Evolutionary conservation across 2,329 filamentous ascomycete species (phyloP).

Genomic region (Madurella fahalii): DNA sequence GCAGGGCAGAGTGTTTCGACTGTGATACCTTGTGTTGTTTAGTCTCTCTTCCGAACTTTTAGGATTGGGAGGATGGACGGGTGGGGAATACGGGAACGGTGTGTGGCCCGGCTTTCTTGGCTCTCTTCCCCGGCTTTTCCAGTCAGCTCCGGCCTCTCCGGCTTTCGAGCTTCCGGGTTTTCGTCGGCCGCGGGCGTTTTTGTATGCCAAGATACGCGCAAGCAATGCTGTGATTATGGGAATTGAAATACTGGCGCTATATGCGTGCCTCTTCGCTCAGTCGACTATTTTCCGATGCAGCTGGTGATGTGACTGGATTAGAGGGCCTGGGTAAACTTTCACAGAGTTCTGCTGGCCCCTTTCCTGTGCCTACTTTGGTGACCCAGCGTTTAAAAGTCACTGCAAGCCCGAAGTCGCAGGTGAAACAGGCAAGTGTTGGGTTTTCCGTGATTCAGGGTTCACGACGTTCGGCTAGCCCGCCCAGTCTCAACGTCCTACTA

Average conservation of each 20-base stretch:
- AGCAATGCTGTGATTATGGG: constrained; percentile 16
- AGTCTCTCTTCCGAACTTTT: constrained; percentile 1
- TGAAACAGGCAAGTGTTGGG: too few species aligned
- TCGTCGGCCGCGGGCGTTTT: constrained; percentile 4
- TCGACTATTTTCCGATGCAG: not conserved
- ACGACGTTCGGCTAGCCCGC: too few species aligned
- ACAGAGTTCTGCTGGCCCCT: too few species aligned
- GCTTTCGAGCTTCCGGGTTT: constrained; percentile 1
- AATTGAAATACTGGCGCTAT: constrained; percentile 17
- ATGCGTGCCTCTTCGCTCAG: constrained; percentile 20
- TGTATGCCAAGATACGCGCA: constrained; percentile 23
- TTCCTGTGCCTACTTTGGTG: too few species aligned
- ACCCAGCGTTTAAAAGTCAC: too few species aligned
- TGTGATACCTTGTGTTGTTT: not conserved
- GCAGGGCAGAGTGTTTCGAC: constrained; percentile 9
- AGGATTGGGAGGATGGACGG: constrained; percentile 1
- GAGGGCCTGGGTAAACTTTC: not conserved
- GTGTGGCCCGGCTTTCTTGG: not conserved
- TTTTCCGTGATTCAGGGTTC: too few species aligned
- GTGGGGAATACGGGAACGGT: not conserved
- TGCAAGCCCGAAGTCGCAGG: too few species aligned
- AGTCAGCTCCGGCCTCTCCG: not conserved
- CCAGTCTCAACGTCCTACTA: too few species aligned
- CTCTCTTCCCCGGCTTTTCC: not conserved
- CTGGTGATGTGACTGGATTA: not conserved